Evolutionary conservation across 2,329 filamentous ascomycete genomes (phyloP).

Genomic region (Fusarium sp.): DNA sequence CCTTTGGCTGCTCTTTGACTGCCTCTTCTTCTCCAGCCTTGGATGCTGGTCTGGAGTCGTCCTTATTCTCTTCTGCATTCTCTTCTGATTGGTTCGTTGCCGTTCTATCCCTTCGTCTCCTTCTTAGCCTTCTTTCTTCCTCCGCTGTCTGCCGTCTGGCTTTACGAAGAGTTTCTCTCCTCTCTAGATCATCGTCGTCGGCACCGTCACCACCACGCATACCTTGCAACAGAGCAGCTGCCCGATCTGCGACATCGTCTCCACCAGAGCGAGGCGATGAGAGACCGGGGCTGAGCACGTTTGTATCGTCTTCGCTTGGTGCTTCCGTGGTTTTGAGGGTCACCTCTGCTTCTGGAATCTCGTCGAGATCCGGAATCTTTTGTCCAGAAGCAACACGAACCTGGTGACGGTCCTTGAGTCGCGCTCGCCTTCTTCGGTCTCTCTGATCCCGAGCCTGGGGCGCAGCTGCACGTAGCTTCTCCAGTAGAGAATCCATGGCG

Average conservation of each 20-base stretch:
- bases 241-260: slow-evolving; percentile 86
- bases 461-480: slow-evolving; percentile 93
- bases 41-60: slow-evolving; percentile 36
- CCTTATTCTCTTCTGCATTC: slow-evolving; percentile 39
- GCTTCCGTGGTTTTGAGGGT: slow-evolving; percentile 51
- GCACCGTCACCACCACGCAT: slow-evolving; percentile 76
- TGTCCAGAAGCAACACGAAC: slow-evolving; percentile 91
- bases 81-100: slow-evolving; percentile 52
- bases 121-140: slow-evolving; percentile 76
- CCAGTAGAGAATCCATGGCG: slow-evolving; percentile 94
- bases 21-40: slow-evolving; percentile 28
- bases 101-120: slow-evolving; percentile 74
- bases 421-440: slow-evolving; percentile 85
- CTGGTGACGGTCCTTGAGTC: slow-evolving; percentile 91
- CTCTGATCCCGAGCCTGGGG: slow-evolving; percentile 90
- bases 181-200: slow-evolving; percentile 61
- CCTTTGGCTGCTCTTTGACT: slow-evolving; percentile 27
- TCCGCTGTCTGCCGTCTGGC: slow-evolving; percentile 78
- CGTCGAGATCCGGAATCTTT: slow-evolving; percentile 78
- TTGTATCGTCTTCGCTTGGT: slow-evolving; percentile 62
- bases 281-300: slow-evolving; percentile 63
- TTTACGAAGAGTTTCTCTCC: slow-evolving; percentile 71
- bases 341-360: slow-evolving; percentile 68
- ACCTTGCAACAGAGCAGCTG: slow-evolving; percentile 84
- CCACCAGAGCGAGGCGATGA: slow-evolving; percentile 61